A percentile compares a stretch with the other conserved stretches of the same genome.
phyloP scores from a whole-genome alignment of 176 grass and related monocot genomes.

The Alopecurus myosuroides region DNA sequence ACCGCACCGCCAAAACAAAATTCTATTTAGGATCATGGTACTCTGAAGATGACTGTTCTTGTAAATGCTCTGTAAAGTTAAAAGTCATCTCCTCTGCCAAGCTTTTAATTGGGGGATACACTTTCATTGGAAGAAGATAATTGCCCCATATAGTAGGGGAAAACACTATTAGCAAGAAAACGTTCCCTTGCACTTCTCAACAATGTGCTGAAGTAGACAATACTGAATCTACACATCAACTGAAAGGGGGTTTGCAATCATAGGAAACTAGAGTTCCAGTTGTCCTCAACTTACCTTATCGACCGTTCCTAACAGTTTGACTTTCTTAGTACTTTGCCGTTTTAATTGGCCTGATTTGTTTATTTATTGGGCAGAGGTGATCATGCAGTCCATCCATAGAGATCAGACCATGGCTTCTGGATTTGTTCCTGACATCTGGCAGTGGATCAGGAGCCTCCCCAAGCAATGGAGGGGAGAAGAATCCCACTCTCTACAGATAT shows the following conservation, averaged over 20 bases:
- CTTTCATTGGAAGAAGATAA: neutral
- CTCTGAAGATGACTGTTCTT: neutral
- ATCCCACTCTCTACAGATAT: slow-evolving; percentile 36
- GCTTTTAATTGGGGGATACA: neutral
- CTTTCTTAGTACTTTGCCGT: neutral
- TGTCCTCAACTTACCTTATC: slow-evolving; percentile 22
- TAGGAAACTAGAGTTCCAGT: slow-evolving; percentile 21
- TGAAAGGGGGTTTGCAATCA: neutral
- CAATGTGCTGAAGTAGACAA: neutral
- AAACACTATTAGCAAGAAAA: slow-evolving; percentile 9
- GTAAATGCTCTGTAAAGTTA: neutral
- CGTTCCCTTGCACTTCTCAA: slow-evolving; percentile 18
- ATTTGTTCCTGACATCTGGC: slow-evolving; percentile 36
- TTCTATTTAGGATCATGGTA: neutral
- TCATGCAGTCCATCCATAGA: neutral
- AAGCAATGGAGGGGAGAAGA: slow-evolving; percentile 19
- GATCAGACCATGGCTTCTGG: slow-evolving; percentile 30
- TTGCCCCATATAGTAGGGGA: neutral
- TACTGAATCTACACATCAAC: slow-evolving; percentile 20
- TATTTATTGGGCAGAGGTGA: slow-evolving; percentile 4
- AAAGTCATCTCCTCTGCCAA: neutral
- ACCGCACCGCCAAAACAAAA: neutral
- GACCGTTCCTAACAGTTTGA: neutral
- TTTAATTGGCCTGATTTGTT: neutral
- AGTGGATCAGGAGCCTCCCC: slow-evolving; percentile 43